These are phyloP conservation scores for Fusarium abutilonis DNA, from an alignment of 2,329 filamentous ascomycete species.

Conservation along the genomic window DNA sequence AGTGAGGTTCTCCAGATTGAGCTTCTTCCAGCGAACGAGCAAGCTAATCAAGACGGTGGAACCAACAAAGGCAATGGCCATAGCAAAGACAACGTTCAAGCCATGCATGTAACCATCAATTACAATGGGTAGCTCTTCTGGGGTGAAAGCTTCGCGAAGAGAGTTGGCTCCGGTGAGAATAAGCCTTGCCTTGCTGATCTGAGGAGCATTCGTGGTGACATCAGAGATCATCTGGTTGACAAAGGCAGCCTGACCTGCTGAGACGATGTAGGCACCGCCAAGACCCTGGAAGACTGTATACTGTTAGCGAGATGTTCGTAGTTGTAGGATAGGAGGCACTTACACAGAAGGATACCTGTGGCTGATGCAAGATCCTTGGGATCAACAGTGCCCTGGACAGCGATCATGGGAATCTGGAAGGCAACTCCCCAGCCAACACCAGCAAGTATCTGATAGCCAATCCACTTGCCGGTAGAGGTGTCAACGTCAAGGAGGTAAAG, in stretches of 20 bases:
- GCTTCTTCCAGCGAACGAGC: slow-evolving; percentile 53
- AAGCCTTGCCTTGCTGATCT: slow-evolving; percentile 51
- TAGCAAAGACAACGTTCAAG: slow-evolving; percentile 70
- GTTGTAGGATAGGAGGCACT: slow-evolving; percentile 23
- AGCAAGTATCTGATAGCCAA: slow-evolving; percentile 63
- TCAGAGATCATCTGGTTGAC: slow-evolving; percentile 55
- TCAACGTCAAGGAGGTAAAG: slow-evolving; percentile 54
- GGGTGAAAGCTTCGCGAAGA: slow-evolving; percentile 62
- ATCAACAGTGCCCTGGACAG: slow-evolving; percentile 55
- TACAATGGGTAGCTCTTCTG: slow-evolving; percentile 61
- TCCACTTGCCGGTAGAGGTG: slow-evolving; percentile 57
- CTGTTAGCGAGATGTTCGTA: slow-evolving; percentile 25
- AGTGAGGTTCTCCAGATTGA: slow-evolving; percentile 46
- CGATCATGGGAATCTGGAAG: slow-evolving; percentile 63
- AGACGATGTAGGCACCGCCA: slow-evolving; percentile 61
- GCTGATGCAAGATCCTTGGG: slow-evolving; percentile 57
- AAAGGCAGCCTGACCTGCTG: slow-evolving; percentile 59
- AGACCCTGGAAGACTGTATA: slow-evolving; percentile 58
- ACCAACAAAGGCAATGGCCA: slow-evolving; percentile 61
- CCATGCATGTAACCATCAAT: slow-evolving; percentile 70
- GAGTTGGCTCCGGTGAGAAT: slow-evolving; percentile 62
- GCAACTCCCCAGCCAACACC: slow-evolving; percentile 59
- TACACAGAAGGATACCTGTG: slow-evolving; percentile 59
- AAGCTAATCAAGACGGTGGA: slow-evolving; percentile 51
- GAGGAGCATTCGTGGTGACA: slow-evolving; percentile 50